Evolutionary conservation across 225 moss, liverwort and hornwort genomes (phyloP), one percentile per base, ranked within the genome.

Genomic region (Anthoceros angustus): DNA sequence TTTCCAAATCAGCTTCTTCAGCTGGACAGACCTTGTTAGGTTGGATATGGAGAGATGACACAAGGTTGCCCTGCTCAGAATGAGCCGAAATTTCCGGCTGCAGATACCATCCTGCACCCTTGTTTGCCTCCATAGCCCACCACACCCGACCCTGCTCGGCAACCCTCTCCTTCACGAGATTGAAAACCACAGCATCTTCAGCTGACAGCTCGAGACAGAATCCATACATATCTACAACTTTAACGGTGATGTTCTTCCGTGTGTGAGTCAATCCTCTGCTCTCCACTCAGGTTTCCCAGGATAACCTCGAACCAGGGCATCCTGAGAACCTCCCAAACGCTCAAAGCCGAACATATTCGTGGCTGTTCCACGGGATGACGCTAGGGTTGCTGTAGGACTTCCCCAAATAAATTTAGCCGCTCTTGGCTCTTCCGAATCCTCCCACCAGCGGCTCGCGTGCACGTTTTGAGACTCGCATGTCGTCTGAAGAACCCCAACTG

Each of bases 1-100:
- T 74, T 90, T 94, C 70, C 93, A 72, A 25, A 94, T 77, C 42
- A 94, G 82, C 81, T 90, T 94, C 86, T 94, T 94, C 69, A 94
- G 75, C 73, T 94, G 79, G 2, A 90, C 82, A 60, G 90, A 74
- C 40, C 84, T 87, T 40, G 90, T 88, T 73, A 94, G 84, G 64
- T 80, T 86, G 49, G 94, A 86, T 64, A 93, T 80, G 43, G 86
- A 86, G 55, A 48, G 91, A 86, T 39, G 93, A 86, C 5, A 83
- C 84, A 42, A 87, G 77, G 62, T 78, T 90, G 12, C 55, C 55
- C 23, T 80, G 77, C 74, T 90, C 90, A 5, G 77, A 74, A 62
- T 86, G 73, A 10, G 90, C 90, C 66, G 90, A 90, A 7, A 84
- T 76, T 23, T 80, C 83, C 1, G 87, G 87, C 50, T 94, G 87